These are phyloP conservation scores for Onygenales sp. DNA, from an alignment of 2,329 filamentous ascomycete genomes.

Conservation along the genomic window DNA sequence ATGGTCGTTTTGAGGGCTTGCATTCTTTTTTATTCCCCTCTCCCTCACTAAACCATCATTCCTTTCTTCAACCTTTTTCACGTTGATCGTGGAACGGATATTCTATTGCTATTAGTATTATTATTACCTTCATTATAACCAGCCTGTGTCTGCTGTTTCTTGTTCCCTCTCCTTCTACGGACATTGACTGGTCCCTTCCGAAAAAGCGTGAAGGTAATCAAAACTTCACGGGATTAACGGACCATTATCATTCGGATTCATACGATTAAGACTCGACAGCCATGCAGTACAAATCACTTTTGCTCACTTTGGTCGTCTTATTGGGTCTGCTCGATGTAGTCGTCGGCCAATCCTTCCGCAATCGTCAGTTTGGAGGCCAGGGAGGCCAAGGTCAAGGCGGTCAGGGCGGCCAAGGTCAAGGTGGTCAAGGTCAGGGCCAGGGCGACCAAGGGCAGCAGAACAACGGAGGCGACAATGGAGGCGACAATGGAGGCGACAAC, in stretches of 20 bases:
- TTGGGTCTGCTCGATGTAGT: conserved; percentile 3
- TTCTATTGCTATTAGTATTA: conserved; percentile 3
- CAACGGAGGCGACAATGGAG: conserved; percentile 14
- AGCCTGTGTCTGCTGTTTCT: conserved; percentile 1
- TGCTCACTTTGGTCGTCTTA: conserved; percentile 5
- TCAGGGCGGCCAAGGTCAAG: neutral
- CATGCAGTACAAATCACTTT: conserved; percentile 5
- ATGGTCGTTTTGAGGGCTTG: conserved; percentile 11
- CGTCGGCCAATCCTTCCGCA: neutral
- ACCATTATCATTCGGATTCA: neutral
- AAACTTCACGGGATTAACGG: neutral
- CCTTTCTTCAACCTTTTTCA: conserved; percentile 7
- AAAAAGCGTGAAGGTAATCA: neutral
- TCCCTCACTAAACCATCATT: conserved; percentile 5
- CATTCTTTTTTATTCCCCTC: conserved; percentile 11
- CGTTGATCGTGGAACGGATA: conserved; percentile 15
- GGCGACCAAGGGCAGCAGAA: conserved; percentile 10
- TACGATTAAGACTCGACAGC: neutral
- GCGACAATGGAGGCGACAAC: conserved; percentile 10
- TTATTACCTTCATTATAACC: conserved; percentile 2
- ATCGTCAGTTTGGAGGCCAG: neutral
- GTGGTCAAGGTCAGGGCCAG: neutral
- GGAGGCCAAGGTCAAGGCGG: neutral
- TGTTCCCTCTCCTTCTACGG: neutral
- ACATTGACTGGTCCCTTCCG: neutral